Percentiles rank a stretch among this genome's conserved stretches.
These are phyloP conservation scores for Blastobotrys mokoenaii DNA, from an alignment of 805 yeast genomes.

Conservation along the genomic window DNA sequence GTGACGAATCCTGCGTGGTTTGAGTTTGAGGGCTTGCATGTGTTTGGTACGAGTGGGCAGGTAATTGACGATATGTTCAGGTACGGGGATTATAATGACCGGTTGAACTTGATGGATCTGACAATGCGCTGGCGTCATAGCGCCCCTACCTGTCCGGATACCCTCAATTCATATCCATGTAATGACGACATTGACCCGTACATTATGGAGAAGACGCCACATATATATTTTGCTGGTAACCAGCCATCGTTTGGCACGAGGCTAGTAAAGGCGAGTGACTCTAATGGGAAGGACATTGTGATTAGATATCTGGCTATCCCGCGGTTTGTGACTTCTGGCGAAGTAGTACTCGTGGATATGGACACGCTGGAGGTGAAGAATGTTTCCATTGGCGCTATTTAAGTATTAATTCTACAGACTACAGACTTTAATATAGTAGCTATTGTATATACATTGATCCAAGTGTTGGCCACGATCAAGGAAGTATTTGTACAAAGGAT, in stretches of 20 bases:
- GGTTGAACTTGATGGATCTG: slow-evolving; percentile 52
- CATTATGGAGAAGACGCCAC: slow-evolving; percentile 66
- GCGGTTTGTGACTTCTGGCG: slow-evolving; percentile 54
- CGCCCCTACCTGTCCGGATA: slow-evolving; percentile 94
- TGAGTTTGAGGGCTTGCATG: slow-evolving; percentile 44
- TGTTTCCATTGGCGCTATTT: slow-evolving; percentile 22
- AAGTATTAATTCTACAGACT: too few species aligned
- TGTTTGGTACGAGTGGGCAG: slow-evolving; percentile 79
- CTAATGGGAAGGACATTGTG: slow-evolving; percentile 24
- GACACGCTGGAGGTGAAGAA: slow-evolving; percentile 47
- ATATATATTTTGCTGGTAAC: slow-evolving; percentile 80
- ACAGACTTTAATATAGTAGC: too few species aligned
- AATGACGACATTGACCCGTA: slow-evolving; percentile 66
- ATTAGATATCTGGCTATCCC: slow-evolving; percentile 65
- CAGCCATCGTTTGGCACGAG: slow-evolving; percentile 50
- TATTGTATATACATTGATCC: too few species aligned
- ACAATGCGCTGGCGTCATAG: slow-evolving; percentile 78
- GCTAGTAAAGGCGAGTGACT: slow-evolving; percentile 30
- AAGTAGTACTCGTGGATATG: slow-evolving; percentile 54
- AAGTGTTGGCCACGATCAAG: too few species aligned
- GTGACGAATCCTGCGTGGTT: slow-evolving; percentile 72
- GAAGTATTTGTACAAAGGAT: too few species aligned
- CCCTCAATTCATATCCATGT: slow-evolving; percentile 83
- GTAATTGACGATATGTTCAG: slow-evolving; percentile 69
- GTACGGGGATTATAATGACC: slow-evolving; percentile 42